phyloP scores from a whole-genome alignment of 257 asterid genomes.

The Asclepias syriaca region DNA sequence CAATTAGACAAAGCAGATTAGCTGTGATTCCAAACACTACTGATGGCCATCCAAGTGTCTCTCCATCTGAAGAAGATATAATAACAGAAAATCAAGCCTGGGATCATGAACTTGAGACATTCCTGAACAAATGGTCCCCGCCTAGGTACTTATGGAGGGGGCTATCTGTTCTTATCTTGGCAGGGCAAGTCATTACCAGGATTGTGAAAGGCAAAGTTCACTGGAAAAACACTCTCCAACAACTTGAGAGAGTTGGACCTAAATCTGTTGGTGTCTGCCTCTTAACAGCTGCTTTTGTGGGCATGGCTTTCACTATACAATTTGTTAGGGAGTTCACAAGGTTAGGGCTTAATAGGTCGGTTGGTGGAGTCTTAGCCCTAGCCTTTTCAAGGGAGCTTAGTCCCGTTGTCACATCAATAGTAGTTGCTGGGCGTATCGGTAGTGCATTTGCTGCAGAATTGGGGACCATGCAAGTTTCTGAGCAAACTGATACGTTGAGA shows the following conservation, averaged over 20 bases:
- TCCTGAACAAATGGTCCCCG: slow-evolving; percentile 74
- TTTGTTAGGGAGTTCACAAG: slow-evolving; percentile 91
- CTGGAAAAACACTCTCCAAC: slow-evolving; percentile 72
- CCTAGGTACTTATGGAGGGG: slow-evolving; percentile 95
- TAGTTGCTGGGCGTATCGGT: slow-evolving; percentile 92
- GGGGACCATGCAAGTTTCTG: slow-evolving; percentile 99
- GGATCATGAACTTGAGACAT: slow-evolving; percentile 30
- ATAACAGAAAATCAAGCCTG: slow-evolving; percentile 20
- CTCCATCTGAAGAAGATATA: slow-evolving; percentile 42
- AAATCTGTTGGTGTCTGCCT: slow-evolving; percentile 93
- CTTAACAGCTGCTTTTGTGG: slow-evolving; percentile 81
- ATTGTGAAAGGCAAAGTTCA: slow-evolving; percentile 63
- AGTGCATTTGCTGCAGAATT: slow-evolving; percentile 95
- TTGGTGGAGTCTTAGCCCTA: slow-evolving; percentile 96
- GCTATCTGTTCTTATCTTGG: slow-evolving; percentile 55
- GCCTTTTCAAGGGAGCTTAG: slow-evolving; percentile 88
- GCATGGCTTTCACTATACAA: slow-evolving; percentile 98
- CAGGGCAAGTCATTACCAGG: slow-evolving; percentile 74
- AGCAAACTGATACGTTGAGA: slow-evolving; percentile 86
- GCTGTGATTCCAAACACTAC: slow-evolving; percentile 35
- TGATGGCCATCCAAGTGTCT: slow-evolving; percentile 46
- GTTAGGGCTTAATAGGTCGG: slow-evolving; percentile 76
- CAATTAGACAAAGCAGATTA: slow-evolving; percentile 26
- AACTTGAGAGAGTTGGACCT: slow-evolving; percentile 49
- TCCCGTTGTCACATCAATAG: slow-evolving; percentile 86